Evolutionary conservation across 2,329 filamentous ascomycete genomes (phyloP), one percentile per base, ranked within the genome.

Genomic region (Fusarium sambucinum): DNA sequence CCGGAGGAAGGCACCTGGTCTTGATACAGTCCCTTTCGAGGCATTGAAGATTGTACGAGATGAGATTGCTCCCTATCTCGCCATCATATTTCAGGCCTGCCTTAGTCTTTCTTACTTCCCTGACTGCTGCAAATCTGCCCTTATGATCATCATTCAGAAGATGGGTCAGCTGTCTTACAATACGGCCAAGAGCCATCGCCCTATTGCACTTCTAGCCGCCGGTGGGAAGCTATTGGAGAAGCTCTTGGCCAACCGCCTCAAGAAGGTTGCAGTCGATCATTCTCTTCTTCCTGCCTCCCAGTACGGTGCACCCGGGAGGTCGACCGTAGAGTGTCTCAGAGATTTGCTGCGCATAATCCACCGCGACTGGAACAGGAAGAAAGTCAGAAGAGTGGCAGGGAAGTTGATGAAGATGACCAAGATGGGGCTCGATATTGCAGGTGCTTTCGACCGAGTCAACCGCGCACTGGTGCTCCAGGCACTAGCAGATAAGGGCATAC

Each of bases 351-450:
- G 41, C 8, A 16, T 10, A 1, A 9, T 52, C 10, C 48, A 52
- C 9, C 23, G 16, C 12, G n/a, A 9, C 16, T 58, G n/a, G 38
- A 30, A 16, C 17, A 44, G n/a, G 17, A 52, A 30, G 35, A 52
- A 14, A 5, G 2, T 5, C 25, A 25, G 50, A 13, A 3, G 9
- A 2, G 4, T 6, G 4, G 1, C 2, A 10, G 6, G 6, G 14
- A 3, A 8, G 14, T 14, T 9, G 16, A 19, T 16, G 4, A 14
- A 21, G 0, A 11, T 66, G 13, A 54, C 62, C 23, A 23, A 63
- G 6, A 21, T 63, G 38, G 44, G 58, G 1, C 58, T 68, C 11
- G 54, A 68, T 13, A 66, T 68, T 6, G 30, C 48, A 6, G 63
- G 58, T 9, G 65, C 63, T 9, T 68, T 46, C 14, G 53, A 66